Conservation (phyloP, 345 rosid genomes). For the Leavenworthia alabamica region DNA sequence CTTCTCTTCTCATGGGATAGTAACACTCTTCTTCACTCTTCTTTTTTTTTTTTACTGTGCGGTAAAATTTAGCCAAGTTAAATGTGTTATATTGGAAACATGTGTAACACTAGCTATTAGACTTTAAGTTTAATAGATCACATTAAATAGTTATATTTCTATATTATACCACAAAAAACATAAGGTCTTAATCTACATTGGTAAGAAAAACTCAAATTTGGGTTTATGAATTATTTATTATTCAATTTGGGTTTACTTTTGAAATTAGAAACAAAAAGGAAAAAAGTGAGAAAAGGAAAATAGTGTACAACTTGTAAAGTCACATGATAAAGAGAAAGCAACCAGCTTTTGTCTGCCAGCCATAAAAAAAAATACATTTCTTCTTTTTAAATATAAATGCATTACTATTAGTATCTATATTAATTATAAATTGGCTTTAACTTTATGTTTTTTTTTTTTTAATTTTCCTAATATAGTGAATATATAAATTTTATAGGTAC, state of each 20-base stretch:
- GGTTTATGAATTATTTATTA: not conserved
- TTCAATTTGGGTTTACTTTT: too few relatives aligned
- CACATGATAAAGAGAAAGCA: slow-evolving; percentile 12
- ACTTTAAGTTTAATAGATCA: slow-evolving; percentile 17
- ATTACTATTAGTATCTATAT: not conserved
- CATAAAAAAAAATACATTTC: too few relatives aligned
- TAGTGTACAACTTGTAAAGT: slow-evolving; percentile 2
- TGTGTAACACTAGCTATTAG: slow-evolving; percentile 14
- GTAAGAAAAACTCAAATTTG: not conserved
- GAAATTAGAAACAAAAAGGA: too few relatives aligned
- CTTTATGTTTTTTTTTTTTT: too few relatives aligned
- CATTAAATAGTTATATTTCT: slow-evolving; percentile 2
- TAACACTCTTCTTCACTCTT: not conserved
- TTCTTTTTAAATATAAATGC: not conserved
- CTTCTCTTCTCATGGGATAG: slow-evolving; percentile 65
- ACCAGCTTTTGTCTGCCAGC: slow-evolving; percentile 19
- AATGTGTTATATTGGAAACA: slow-evolving; percentile 18
- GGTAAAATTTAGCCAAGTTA: slow-evolving; percentile 13
- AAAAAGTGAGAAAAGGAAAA: not conserved
- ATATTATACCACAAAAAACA: not conserved
- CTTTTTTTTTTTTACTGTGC: slow-evolving; percentile 2
- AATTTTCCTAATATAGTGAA: too few relatives aligned
- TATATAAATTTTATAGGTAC: not conserved
- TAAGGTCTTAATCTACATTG: not conserved
- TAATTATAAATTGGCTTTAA: too few relatives aligned